Conservation (phyloP, 768 basidiomycete species). For the Lactarius pseudohatsudake region DNA sequence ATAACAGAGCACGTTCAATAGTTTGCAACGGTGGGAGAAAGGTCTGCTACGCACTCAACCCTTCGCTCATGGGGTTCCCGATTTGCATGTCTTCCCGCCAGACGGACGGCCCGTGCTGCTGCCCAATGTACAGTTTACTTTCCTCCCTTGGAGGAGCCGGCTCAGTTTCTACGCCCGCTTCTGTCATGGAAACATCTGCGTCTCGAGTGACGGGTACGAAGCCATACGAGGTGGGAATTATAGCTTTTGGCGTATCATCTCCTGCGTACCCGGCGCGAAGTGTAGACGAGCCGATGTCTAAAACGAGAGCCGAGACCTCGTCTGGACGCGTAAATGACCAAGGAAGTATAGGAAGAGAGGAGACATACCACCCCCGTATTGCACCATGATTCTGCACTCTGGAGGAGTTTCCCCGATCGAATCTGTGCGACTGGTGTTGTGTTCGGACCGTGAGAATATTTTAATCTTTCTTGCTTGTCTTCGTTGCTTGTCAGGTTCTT, state of each 20-base stretch:
- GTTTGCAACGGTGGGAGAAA: slow-evolving; percentile 1
- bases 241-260: slow-evolving; percentile 91
- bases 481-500: too few species aligned
- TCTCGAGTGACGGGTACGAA: slow-evolving; percentile 52
- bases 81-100: slow-evolving; percentile 93
- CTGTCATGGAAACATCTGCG: slow-evolving; percentile 56
- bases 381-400: slow-evolving; percentile 54
- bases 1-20: neutral
- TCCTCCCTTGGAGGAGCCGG: slow-evolving; percentile 42
- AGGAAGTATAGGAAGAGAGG: neutral
- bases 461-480: slow-evolving; percentile 4
- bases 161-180: slow-evolving; percentile 43
- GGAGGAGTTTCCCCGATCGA: slow-evolving; percentile 31
- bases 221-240: slow-evolving; percentile 88
- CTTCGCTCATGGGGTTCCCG: slow-evolving; percentile 77
- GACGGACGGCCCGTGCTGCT: slow-evolving; percentile 81
- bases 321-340: slow-evolving; percentile 49
- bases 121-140: slow-evolving; percentile 75
- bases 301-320: slow-evolving; percentile 94
- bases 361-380: slow-evolving; percentile 79
- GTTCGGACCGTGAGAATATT: slow-evolving; percentile 25
- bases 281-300: slow-evolving; percentile 91
- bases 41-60: slow-evolving; percentile 62
- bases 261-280: slow-evolving; percentile 96
- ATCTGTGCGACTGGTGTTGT: slow-evolving; percentile 29